Base-by-base conservation (phyloP, 2,329 filamentous ascomycete species). In the Talaromyces atroroseus region DNA sequence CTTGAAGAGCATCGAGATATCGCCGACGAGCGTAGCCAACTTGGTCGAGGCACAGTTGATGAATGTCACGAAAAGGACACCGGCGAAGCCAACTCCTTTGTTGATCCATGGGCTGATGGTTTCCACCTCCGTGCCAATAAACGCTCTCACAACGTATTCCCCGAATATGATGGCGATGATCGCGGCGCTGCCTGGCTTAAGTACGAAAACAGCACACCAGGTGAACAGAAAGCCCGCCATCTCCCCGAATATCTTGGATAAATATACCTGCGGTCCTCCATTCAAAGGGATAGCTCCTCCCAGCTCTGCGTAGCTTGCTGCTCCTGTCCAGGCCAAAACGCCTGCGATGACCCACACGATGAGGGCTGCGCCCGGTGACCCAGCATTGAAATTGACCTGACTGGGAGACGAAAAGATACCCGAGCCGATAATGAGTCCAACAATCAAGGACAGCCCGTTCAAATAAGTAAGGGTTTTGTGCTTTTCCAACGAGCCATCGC, bases 111-210 rank as follows among this genome's bases (percentile, higher is more conserved):
- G 83, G 67, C 84, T 94, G 55, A 91, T 82, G 23, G 85, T 84
- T 65, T 89, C 86, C 2, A 89, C 89, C 57, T 96, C 90, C n/a
- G 91, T 85, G 8, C 92, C 92, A 58, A 95, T 87, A 45, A 88
- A 81, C 14, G 91, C 92, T 48, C 91, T 82, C 53, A 96, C 90
- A n/a, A 96, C 78, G 68, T 99, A 99, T 74, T 99, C 94, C 45
- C 94, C 94, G 79, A 97, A 96, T 66, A 99, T 96, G 63, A 99
- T 96, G 62, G 92, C 83, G 62, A 99, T 90, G 68, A 99, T 99
- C 60, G 94, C 94, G 10, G 91, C 87, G 40, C 89, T 89, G 2
- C 94, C 94, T 0, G 94, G 94, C 75, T 96, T 97, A 60, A 99
- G 78, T 12, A 99, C 94, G 59, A 94, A 82, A 16, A 97, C 90